Evolutionary conservation across 164 flowering plant species (phyloP).

Genomic region (Aristolochia fimbriata): DNA sequence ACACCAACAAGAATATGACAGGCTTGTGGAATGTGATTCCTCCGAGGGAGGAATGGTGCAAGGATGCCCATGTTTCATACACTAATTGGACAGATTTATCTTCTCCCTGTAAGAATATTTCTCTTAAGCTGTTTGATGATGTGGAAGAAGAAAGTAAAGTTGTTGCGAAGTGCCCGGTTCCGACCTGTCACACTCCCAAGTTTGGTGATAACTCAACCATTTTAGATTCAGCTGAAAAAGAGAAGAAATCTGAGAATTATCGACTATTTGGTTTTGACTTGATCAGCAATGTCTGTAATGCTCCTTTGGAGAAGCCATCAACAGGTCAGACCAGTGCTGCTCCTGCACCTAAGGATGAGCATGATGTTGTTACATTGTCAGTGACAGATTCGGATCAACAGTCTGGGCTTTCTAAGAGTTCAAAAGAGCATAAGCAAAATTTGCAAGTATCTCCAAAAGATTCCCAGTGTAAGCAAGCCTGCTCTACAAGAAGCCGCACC

Average conservation of each 20-base stretch:
- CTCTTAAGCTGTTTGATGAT: constrained; percentile 30
- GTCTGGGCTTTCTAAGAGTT: constrained; percentile 38
- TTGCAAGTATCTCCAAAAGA: constrained; percentile 33
- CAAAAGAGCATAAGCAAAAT: constrained; percentile 33
- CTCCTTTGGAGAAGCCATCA: constrained; percentile 17
- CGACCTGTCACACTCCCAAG: constrained; percentile 16
- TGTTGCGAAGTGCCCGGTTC: constrained; percentile 26
- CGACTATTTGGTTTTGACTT: constrained; percentile 76
- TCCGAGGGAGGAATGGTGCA: constrained; percentile 19
- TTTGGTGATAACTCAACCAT: not conserved
- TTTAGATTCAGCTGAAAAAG: constrained; percentile 26
- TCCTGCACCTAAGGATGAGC: constrained; percentile 25
- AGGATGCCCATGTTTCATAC: constrained; percentile 5
- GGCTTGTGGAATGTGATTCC: constrained; percentile 11
- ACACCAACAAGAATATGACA: constrained; percentile 9
- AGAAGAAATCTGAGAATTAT: constrained; percentile 38
- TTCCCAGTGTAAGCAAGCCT: constrained; percentile 34
- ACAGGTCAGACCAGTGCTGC: constrained; percentile 12
- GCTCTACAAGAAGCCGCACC: constrained; percentile 62
- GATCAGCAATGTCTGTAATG: constrained; percentile 17
- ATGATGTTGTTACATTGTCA: constrained; percentile 18
- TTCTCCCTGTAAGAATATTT: constrained; percentile 24
- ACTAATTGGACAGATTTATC: constrained; percentile 15
- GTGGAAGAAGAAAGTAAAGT: constrained; percentile 39
- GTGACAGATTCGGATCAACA: constrained; percentile 46